These are phyloP conservation scores for Croton laevigatus DNA, from an alignment of 441 rosid species.

Conservation along the genomic window DNA sequence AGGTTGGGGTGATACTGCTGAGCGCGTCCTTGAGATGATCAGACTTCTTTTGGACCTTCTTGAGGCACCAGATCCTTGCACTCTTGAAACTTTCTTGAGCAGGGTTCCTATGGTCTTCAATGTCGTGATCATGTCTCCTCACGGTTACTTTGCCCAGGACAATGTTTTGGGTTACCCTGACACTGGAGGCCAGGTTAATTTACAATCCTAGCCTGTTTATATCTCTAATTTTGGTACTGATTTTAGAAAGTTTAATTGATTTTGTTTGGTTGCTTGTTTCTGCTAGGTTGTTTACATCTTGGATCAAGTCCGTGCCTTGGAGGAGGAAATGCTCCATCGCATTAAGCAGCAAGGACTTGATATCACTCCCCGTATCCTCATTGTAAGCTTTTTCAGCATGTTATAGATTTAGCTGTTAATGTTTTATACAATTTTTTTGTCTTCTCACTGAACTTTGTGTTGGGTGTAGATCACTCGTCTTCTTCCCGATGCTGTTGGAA, in stretches of 20 bases:
- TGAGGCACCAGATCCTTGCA: constrained; percentile 92
- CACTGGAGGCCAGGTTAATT: constrained; percentile 92
- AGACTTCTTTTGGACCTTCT: constrained; percentile 87
- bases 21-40: constrained; percentile 78
- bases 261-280: constrained; percentile 3
- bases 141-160: constrained; percentile 95
- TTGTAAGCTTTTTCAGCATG: constrained; percentile 42
- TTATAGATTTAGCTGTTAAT: neutral
- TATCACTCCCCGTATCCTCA: constrained; percentile 85
- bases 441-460: constrained; percentile 19
- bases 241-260: neutral
- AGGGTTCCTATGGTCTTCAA: constrained; percentile 91
- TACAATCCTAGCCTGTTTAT: neutral
- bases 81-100: constrained; percentile 80
- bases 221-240: neutral
- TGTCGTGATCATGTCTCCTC: constrained; percentile 87
- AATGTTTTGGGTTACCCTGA: constrained; percentile 96
- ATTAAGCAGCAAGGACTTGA: constrained; percentile 92
- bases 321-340: constrained; percentile 83
- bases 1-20: constrained; percentile 90
- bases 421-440: neutral
- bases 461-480: constrained; percentile 70
- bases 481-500: constrained; percentile 95
- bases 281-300: constrained; percentile 83
- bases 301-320: constrained; percentile 97